Percentiles rank a stretch among this genome's conserved stretches.
Evolutionary conservation across 2,329 filamentous ascomycete genomes (phyloP).

Genomic region (Penicillium brevicompactum): DNA sequence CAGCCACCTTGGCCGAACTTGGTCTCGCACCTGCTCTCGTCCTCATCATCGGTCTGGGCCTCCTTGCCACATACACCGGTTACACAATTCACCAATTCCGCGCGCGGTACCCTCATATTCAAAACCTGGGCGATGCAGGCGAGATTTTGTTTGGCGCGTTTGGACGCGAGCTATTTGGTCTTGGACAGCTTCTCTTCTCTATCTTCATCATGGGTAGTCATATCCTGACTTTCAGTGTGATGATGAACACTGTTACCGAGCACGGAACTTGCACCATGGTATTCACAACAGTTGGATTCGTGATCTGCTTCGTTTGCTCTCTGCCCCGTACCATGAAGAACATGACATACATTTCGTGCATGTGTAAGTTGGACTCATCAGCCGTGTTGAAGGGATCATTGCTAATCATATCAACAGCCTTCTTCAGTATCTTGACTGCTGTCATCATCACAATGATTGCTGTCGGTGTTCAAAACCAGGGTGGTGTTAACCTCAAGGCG

Average conservation of each 20-base stretch:
- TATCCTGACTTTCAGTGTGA: constrained; percentile 68
- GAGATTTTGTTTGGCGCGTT: constrained; percentile 61
- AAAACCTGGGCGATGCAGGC: constrained; percentile 69
- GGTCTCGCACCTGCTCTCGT: constrained; percentile 47
- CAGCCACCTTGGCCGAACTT: constrained; percentile 19
- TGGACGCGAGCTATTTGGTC: constrained; percentile 64
- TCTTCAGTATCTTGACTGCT: constrained; percentile 65
- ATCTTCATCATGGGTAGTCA: constrained; percentile 73
- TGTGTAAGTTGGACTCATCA: constrained; percentile 42
- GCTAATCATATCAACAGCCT: constrained; percentile 45
- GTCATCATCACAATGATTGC: constrained; percentile 69
- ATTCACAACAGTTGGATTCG: constrained; percentile 61
- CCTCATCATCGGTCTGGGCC: constrained; percentile 56
- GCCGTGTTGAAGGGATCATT: background rate
- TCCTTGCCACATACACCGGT: constrained; percentile 61
- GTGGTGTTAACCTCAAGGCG: constrained; percentile 37
- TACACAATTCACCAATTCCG: constrained; percentile 63
- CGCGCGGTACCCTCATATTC: constrained; percentile 59
- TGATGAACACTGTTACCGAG: constrained; percentile 65
- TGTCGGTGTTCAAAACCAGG: constrained; percentile 57
- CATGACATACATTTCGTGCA: constrained; percentile 62
- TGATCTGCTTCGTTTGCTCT: constrained; percentile 61
- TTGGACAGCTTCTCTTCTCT: constrained; percentile 64
- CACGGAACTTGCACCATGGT: constrained; percentile 65
- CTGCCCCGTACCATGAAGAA: constrained; percentile 65